Base-by-base conservation (phyloP, 192 early-diverging fungal species). In the Chytriomyces confervae region DNA sequence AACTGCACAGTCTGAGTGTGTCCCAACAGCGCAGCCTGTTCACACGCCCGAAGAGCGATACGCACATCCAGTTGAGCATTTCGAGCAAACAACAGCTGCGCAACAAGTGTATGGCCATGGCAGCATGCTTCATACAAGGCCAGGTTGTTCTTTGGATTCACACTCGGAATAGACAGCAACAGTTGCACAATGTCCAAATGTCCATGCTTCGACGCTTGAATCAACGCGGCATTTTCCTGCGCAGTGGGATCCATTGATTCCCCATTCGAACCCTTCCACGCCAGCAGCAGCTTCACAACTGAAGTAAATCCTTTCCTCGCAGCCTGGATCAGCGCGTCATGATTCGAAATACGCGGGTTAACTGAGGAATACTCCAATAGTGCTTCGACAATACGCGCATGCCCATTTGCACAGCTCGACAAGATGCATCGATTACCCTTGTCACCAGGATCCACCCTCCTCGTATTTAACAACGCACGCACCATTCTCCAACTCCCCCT, bases 81-180 rank as follows among this genome's bases (percentile, higher is more conserved):
- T 43, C 61, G 53, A 16, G 61, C 24, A 9, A 60, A 74, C 11
- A 74, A 44, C 44, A 61, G 36, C 18, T 63, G 72, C 11, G 62
- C 29, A 6, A 74, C 61, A 27, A 60, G 62, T 10, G 62, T n/a
- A n/a, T 11, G 16, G 5, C 23, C 23, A 63, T 20, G 44, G 50
- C 27, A 74, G 60, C 72, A 74, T 7, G 72, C 72, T 74, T 74
- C 72, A 62, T 62, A 74, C 16, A 74, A 45, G 18, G 72, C 60
- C 61, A 74, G n/a, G 45, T 74, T 74, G 61, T 62, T 74, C 6
- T 62, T 63, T 62, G 61, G 60, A 62, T 74, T 74, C 27, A 74
- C 72, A 8, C 7, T n/a, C 5, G 72, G 36, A 47, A 23, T 24
- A 11, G 9, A 10, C 11, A 74, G 45, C 23, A 74, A 46, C 18